A percentile compares a stretch with the other conserved stretches of the same genome.
Conservation (phyloP, 73 alveolate genomes). For the Blepharisma japonicum region DNA sequence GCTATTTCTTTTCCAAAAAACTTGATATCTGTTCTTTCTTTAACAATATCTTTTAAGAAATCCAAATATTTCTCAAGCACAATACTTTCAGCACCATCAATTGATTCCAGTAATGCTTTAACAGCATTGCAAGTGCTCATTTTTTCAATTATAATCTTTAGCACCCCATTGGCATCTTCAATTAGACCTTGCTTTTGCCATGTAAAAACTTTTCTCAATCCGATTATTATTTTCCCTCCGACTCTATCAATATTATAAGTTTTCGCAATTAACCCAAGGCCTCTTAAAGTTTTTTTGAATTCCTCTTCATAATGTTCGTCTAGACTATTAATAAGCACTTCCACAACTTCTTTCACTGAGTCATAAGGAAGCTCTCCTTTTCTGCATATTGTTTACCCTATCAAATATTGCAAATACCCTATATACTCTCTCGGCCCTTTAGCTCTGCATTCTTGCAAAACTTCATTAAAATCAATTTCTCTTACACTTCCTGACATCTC, state of each 20-base stretch:
- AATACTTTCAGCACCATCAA: not conserved
- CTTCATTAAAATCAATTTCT: not conserved
- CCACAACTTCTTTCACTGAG: not conserved
- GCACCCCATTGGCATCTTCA: not conserved
- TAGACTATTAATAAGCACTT: not conserved
- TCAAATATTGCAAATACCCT: not conserved
- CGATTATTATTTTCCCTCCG: not conserved
- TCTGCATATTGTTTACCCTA: not conserved
- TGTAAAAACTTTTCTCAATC: not conserved
- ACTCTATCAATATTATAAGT: not conserved
- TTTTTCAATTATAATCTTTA: conserved; percentile 17
- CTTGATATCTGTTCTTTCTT: conserved; percentile 16
- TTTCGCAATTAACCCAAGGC: not conserved
- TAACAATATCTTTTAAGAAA: not conserved
- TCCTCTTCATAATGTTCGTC: not conserved
- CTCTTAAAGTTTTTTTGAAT: not conserved
- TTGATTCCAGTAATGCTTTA: not conserved
- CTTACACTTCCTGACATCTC: not conserved
- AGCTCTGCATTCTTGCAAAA: not conserved
- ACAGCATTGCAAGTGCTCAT: conserved; percentile 20
- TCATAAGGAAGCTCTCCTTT: conserved; percentile 5
- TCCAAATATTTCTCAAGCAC: not conserved
- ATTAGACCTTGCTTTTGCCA: not conserved
- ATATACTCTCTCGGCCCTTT: not conserved
- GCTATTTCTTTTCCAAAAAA: conserved; percentile 27